Evolutionary conservation across 140 eudicot genomes (phyloP), one percentile per base, ranked within the genome.

Genomic region (Stevia rebaudiana): DNA sequence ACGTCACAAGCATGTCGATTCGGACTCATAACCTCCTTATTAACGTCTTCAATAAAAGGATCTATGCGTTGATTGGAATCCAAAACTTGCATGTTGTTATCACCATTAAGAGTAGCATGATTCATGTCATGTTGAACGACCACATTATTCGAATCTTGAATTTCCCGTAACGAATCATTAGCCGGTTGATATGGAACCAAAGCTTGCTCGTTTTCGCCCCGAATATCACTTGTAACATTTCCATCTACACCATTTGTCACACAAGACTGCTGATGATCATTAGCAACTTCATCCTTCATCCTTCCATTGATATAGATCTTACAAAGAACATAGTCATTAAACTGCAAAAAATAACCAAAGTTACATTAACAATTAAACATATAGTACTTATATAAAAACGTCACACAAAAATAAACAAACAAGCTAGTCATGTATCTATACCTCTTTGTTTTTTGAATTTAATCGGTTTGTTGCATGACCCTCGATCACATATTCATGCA

Each of bases 301-400:
- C 8, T 33, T 31, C 24, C 56, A 25, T 25, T 12, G 6, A 10
- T n/a, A 37, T 71, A 71, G 6, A 71, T 61, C 54, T 49, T 71
- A 71, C 53, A 47, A 6, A 69, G 31, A 44, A 69, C 74, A 69
- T 69, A 69, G 16, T 56, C 59, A 56, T 69, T 55, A 69, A 71
- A 58, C 76, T 71, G 75, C 44, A 19, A 37, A 60, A 4, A 18
- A 23, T n/a, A 37, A n/a, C 5, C 54, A 63, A 43, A 15, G 42
- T 36, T 48, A 49, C 62, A 60, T 50, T 43, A 71, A 49, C 42
- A n/a, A n/a, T n/a, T n/a, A n/a, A n/a, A n/a, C n/a, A n/a, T n/a
- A n/a, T n/a, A n/a, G n/a, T n/a, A n/a, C n/a, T n/a, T n/a, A n/a
- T n/a, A n/a, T n/a, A n/a, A n/a, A n/a, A n/a, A n/a, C n/a, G n/a